Conservation (phyloP, 2,329 filamentous ascomycete genomes). For the Sporothrix variecibatus region DNA sequence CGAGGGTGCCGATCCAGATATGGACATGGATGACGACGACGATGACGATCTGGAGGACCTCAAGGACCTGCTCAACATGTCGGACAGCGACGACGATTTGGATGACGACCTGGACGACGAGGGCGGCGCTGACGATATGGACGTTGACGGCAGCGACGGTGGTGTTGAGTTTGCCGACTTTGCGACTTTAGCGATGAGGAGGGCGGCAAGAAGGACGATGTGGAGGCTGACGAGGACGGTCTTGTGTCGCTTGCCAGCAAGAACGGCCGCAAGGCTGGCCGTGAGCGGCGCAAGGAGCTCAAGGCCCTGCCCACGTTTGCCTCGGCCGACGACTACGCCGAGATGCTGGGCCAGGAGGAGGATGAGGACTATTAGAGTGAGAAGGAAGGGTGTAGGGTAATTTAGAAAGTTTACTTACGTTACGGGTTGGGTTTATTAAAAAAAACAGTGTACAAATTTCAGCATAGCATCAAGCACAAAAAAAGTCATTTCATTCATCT, state of each 20-base stretch:
- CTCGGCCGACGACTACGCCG: slow-evolving; percentile 89
- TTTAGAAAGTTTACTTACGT: neutral
- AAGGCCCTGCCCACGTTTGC: slow-evolving; percentile 92
- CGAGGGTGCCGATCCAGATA: slow-evolving; percentile 50
- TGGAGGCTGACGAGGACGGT: slow-evolving; percentile 43
- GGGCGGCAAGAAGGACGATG: slow-evolving; percentile 40
- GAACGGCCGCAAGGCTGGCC: slow-evolving; percentile 42
- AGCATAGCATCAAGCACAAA: slow-evolving; percentile 7
- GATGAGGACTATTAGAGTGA: slow-evolving; percentile 42
- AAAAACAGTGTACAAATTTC: slow-evolving; percentile 3
- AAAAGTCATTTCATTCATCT: neutral
- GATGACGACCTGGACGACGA: slow-evolving; percentile 38
- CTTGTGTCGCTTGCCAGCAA: slow-evolving; percentile 17
- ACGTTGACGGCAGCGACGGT: slow-evolving; percentile 42
- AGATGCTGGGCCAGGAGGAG: slow-evolving; percentile 73
- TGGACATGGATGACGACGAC: slow-evolving; percentile 51
- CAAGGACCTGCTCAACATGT: slow-evolving; percentile 23
- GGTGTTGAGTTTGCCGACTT: slow-evolving; percentile 37
- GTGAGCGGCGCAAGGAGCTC: slow-evolving; percentile 76
- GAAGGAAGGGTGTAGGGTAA: neutral
- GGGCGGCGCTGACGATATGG: slow-evolving; percentile 39
- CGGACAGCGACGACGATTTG: slow-evolving; percentile 45
- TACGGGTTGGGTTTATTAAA: neutral
- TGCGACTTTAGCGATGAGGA: slow-evolving; percentile 46
- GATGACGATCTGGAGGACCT: slow-evolving; percentile 37